Conservation (phyloP, 1,139 yeast genomes). For the Ashbya aceris region DNA sequence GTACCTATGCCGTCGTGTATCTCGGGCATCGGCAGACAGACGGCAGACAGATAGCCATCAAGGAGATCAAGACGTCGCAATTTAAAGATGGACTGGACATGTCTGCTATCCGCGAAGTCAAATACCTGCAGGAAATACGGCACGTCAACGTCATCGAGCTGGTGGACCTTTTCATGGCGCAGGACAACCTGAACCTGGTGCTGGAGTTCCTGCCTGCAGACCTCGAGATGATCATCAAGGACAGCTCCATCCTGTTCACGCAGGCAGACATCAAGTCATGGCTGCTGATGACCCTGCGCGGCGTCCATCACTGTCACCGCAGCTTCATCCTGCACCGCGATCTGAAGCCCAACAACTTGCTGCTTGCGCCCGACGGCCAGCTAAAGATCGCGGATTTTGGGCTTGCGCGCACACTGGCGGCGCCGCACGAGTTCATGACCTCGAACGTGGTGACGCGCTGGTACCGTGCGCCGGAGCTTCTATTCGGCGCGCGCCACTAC, state of each 20-base stretch:
- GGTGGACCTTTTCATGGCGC: slow-evolving; percentile 72
- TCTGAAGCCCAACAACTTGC: slow-evolving; percentile 71
- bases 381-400: slow-evolving; percentile 96
- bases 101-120: slow-evolving; percentile 94
- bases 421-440: slow-evolving; percentile 71
- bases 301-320: slow-evolving; percentile 91
- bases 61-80: slow-evolving; percentile 89
- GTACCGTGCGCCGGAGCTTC: slow-evolving; percentile 95
- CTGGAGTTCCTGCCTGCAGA: slow-evolving; percentile 89
- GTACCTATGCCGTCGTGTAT: slow-evolving; percentile 96
- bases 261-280: slow-evolving; percentile 89
- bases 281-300: slow-evolving; percentile 88
- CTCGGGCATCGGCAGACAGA: slow-evolving; percentile 55
- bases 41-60: slow-evolving; percentile 67
- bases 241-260: slow-evolving; percentile 62
- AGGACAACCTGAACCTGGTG: slow-evolving; percentile 70
- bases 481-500: slow-evolving; percentile 86
- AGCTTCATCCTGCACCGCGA: slow-evolving; percentile 86
- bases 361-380: slow-evolving; percentile 78
- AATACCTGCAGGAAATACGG: slow-evolving; percentile 76
- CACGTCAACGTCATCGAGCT: slow-evolving; percentile 82
- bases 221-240: slow-evolving; percentile 81
- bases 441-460: slow-evolving; percentile 94
- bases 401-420: slow-evolving; percentile 74
- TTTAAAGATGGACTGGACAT: slow-evolving; percentile 95